Evolutionary conservation across 1,284 basidiomycete species (phyloP), one percentile per base, ranked within the genome.

Genomic region (Mrakiaceae sp.): DNA sequence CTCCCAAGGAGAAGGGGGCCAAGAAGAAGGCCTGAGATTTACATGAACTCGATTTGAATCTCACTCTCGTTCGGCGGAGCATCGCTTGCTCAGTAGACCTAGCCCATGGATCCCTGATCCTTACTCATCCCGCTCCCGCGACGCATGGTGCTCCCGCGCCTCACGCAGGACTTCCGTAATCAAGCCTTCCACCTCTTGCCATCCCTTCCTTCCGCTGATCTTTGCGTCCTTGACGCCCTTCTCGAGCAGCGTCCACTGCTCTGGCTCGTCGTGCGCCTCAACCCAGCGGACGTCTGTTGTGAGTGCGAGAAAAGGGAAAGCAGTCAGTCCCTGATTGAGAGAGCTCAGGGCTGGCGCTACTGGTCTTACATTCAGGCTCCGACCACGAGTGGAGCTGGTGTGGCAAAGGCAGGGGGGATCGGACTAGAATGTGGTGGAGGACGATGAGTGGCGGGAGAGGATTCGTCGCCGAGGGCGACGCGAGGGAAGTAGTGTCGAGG

Each of bases 311-410:
- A 27, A 27, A 27, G 27, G 27, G 27, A 27, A 27, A 27, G 27
- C 27, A 27, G 27, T 27, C 27, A 27, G 27, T 27, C 27, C 27
- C 27, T 27, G 27, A 1, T 27, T 27, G 27, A 27, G 27, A 27
- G 27, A 27, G 27, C 27, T 96, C 27, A 27, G 27, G 27, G 27
- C 27, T 27, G 27, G 27, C 27, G 27, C 27, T 27, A 27, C 27
- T 27, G 27, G 27, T 27, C 27, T 27, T 27, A 27, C 27, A 97
- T 77, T 96, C 92, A 8, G 86, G 82, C 73, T 95, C 90, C 66
- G 88, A 87, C 93, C 93, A 96, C 0, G 87, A 86, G 71, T 95
- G 90, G 60, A 91, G 75, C 60, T 84, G 81, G 74, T 96, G 90
- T 6, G 93, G 92, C 44, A 97, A 80, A 2, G 85, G 82, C 56